phyloP scores from a whole-genome alignment of 805 yeast species.

The Cyberlindnera maclurae region DNA sequence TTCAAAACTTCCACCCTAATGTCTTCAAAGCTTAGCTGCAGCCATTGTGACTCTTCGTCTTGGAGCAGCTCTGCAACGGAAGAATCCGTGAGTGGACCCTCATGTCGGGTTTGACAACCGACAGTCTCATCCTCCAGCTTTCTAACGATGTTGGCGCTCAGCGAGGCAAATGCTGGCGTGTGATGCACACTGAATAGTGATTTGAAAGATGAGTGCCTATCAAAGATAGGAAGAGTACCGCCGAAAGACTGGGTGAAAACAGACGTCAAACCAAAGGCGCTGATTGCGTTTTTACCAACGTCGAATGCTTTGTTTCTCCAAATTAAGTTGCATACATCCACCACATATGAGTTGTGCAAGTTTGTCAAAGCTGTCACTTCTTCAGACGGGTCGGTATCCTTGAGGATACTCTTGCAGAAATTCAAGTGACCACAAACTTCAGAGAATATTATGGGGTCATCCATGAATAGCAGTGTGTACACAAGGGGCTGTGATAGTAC shows the following conservation, averaged over 20 bases:
- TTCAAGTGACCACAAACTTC: constrained; percentile 40
- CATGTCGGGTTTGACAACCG: constrained; percentile 32
- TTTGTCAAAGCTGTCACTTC: constrained; percentile 22
- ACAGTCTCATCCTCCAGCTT: constrained; percentile 36
- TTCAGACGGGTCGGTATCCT: constrained; percentile 8
- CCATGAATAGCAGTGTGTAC: constrained; percentile 32
- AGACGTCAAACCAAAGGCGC: constrained; percentile 28
- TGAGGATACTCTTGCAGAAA: constrained; percentile 22
- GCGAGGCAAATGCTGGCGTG: constrained; percentile 43
- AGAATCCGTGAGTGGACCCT: constrained; percentile 45
- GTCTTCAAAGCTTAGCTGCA: constrained; percentile 35
- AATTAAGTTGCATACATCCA: constrained; percentile 46
- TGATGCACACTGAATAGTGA: constrained; percentile 34
- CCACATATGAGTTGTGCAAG: constrained; percentile 42
- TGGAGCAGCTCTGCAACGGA: constrained; percentile 29
- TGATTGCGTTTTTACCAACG: constrained; percentile 23
- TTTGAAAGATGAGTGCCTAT: constrained; percentile 16
- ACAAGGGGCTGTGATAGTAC: constrained; percentile 34
- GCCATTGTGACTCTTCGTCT: constrained; percentile 27
- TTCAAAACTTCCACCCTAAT: constrained; percentile 39
- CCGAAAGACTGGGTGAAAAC: constrained; percentile 21
- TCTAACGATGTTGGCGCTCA: constrained; percentile 38
- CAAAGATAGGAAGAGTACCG: constrained; percentile 20
- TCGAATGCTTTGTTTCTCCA: constrained; percentile 53
- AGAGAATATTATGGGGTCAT: constrained; percentile 39